phyloP scores from a whole-genome alignment of 2,329 filamentous ascomycete species.

The Fusarium veterinarium region DNA sequence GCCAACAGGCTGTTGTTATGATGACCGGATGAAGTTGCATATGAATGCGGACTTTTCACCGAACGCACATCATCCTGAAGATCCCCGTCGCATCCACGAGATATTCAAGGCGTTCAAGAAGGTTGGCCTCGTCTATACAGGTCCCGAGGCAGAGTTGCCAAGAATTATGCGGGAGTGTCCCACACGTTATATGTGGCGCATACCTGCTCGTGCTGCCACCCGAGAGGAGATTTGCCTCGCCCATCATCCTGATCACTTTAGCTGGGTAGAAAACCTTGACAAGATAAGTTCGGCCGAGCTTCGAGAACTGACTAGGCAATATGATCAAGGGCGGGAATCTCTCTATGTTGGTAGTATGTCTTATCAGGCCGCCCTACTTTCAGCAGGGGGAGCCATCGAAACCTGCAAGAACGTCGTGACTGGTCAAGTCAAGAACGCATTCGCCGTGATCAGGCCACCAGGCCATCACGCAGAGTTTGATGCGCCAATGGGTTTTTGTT shows the following conservation, averaged over 20 bases:
- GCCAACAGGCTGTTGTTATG: slow-evolving; percentile 86
- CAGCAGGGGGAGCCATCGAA: slow-evolving; percentile 93
- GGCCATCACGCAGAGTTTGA: slow-evolving; percentile 94
- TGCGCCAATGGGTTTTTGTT: slow-evolving; percentile 90
- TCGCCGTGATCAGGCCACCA: slow-evolving; percentile 93
- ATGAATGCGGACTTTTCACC: slow-evolving; percentile 82
- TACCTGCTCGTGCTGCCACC: slow-evolving; percentile 81
- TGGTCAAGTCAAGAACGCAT: slow-evolving; percentile 89
- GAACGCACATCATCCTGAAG: slow-evolving; percentile 89
- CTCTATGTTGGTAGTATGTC: slow-evolving; percentile 87
- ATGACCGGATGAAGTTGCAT: slow-evolving; percentile 95
- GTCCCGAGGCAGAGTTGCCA: slow-evolving; percentile 65
- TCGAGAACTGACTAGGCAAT: slow-evolving; percentile 70
- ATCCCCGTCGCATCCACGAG: slow-evolving; percentile 89
- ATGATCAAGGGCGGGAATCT: slow-evolving; percentile 76
- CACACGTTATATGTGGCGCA: slow-evolving; percentile 77
- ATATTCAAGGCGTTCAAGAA: slow-evolving; percentile 92
- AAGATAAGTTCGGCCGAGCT: slow-evolving; percentile 71
- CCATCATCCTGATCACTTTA: slow-evolving; percentile 81
- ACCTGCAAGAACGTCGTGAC: slow-evolving; percentile 91
- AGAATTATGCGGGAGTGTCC: slow-evolving; percentile 64
- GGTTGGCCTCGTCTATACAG: slow-evolving; percentile 78
- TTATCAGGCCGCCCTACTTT: slow-evolving; percentile 82
- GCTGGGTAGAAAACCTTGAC: slow-evolving; percentile 75
- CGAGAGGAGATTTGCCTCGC: slow-evolving; percentile 83